phyloP scores from a whole-genome alignment of 2,329 filamentous ascomycete species.

The Coleophoma crateriformis region DNA sequence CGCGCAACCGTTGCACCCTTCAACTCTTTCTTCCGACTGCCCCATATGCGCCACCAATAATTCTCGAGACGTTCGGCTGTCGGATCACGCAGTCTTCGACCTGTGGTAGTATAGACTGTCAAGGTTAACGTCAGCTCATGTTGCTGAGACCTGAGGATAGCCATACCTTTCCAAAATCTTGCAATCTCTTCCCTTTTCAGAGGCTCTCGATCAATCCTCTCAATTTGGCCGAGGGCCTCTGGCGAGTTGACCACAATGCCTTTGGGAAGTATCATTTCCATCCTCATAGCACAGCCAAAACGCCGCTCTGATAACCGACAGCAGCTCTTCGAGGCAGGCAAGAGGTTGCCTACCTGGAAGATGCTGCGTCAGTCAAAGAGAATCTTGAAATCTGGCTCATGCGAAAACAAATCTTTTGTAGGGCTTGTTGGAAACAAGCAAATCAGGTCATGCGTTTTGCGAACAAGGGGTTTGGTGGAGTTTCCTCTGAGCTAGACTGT shows the following conservation, averaged over 20 bases:
- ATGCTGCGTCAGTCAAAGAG: not conserved
- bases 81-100: slow-evolving; percentile 53
- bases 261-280: slow-evolving; percentile 45
- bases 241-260: slow-evolving; percentile 51
- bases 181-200: slow-evolving; percentile 44
- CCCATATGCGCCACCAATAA: slow-evolving; percentile 63
- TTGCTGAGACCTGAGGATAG: too few species aligned
- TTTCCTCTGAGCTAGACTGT: too few species aligned
- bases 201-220: slow-evolving; percentile 36
- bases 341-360: slow-evolving; percentile 1
- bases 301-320: not conserved
- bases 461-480: too few species aligned
- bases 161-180: slow-evolving; percentile 51
- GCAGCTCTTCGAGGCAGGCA: slow-evolving; percentile 2
- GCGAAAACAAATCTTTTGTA: not conserved
- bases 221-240: slow-evolving; percentile 48
- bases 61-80: slow-evolving; percentile 57
- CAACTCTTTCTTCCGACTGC: slow-evolving; percentile 41
- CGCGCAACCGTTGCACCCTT: slow-evolving; percentile 48
- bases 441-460: not conserved
- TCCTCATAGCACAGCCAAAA: slow-evolving; percentile 6
- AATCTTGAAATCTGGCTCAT: not conserved
- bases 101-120: slow-evolving; percentile 55
- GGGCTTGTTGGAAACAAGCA: not conserved
- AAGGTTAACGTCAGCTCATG: too few species aligned